Evolutionary conservation across 2,329 filamentous ascomycete species (phyloP), one percentile per base, ranked within the genome.

Genomic region (Cercospora sesami): DNA sequence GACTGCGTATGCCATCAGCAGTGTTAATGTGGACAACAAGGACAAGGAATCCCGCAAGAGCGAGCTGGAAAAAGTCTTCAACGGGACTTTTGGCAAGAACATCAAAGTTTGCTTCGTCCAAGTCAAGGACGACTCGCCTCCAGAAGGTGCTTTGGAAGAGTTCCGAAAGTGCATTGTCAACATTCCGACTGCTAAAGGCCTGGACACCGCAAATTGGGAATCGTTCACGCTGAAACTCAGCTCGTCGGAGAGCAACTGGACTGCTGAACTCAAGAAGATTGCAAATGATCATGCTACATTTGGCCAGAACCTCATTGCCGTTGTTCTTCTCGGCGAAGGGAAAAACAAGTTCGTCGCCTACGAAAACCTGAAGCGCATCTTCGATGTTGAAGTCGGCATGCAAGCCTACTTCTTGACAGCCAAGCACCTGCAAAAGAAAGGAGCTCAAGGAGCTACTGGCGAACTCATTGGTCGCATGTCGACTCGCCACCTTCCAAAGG

Each of bases 381-480:
- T 23, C 21, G 64, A 66, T 26, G 36, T 42, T 18, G 28, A 51
- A 10, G 8, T 66, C 18, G 64, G 64, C n/a, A 33, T 66, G n/a
- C 39, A 57, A 45, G 60, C 58, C 23, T 66, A 61, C 30, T 66
- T 61, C 8, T n/a, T 60, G 28, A 60, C 58, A 45, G 21, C 31
- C 26, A 42, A 60, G 42, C n/a, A 48, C 16, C 12, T 61, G 26
- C 9, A 66, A 23, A 33, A 61, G 23, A 60, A 53, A 16, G 30
- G 16, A 28, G 26, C 31, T 45, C 21, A 33, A 28, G 30, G 12
- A 33, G 66, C 63, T 14, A 39, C 59, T 16, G 31, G 60, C 45
- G 42, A 68, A 31, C 33, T 48, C 23, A 42, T 51, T 26, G 51
- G 63, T 30, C 63, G 63, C 6, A 61, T 62, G 55, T 48, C 58